Evolutionary conservation across 345 rosid genomes (phyloP).

Genomic region (Microthlaspi erraticum): DNA sequence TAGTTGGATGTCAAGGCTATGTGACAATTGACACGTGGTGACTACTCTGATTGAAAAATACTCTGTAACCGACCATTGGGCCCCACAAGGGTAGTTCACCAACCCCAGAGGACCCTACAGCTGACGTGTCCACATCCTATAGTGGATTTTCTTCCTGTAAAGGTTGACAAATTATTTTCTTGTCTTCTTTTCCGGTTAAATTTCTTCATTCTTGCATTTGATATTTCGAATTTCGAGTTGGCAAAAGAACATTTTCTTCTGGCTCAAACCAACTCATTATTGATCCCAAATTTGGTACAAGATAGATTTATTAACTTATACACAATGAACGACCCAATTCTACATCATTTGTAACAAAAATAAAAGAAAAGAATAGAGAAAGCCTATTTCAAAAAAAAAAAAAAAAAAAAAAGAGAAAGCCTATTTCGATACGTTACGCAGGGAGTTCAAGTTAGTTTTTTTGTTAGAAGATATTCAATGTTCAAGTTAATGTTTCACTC

Average conservation of each 20-base stretch:
- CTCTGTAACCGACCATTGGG: neutral
- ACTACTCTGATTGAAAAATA: neutral
- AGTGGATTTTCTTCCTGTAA: neutral
- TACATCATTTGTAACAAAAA: too few relatives aligned
- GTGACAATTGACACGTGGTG: slow-evolving; percentile 19
- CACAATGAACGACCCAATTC: too few relatives aligned
- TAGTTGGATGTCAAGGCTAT: neutral
- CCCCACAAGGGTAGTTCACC: slow-evolving; percentile 34
- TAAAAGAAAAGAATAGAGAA: too few relatives aligned
- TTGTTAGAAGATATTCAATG: too few relatives aligned
- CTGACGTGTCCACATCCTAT: slow-evolving; percentile 20
- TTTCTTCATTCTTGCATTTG: neutral
- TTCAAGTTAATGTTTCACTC: too few relatives aligned
- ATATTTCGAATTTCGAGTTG: neutral
- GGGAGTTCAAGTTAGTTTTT: too few relatives aligned
- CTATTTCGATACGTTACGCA: too few relatives aligned
- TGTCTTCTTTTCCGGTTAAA: neutral
- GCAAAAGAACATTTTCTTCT: neutral
- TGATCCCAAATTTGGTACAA: too few relatives aligned
- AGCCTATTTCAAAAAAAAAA: too few relatives aligned
- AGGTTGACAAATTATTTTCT: neutral
- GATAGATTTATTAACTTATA: too few relatives aligned
- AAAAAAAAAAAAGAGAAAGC: too few relatives aligned
- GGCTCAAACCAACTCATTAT: too few relatives aligned
- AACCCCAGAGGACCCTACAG: slow-evolving; percentile 34